Evolutionary conservation across 1,139 yeast species (phyloP), one percentile per base, ranked within the genome.

Genomic region (Yamadazyma sp.): DNA sequence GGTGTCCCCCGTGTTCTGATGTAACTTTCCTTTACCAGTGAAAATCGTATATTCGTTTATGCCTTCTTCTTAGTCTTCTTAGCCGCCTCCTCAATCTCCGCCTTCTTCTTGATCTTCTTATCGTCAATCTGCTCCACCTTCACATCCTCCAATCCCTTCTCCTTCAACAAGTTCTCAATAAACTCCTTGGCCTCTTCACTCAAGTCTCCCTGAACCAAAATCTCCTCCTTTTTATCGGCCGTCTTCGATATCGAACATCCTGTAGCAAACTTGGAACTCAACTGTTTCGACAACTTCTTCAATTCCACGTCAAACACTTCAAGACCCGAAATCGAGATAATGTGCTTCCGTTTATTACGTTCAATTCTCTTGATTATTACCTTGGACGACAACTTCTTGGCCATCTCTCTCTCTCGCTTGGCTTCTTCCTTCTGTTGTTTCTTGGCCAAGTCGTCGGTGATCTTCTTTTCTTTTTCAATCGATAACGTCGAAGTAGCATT

Each of bases 171-270:
- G 38, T 77, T 78, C 40, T 74, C 79, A 44, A 90, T 78, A 54
- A 85, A 86, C 12, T 70, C 85, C 56, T 85, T 94, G 17, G 92
- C 95, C 54, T 86, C 96, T 50, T 89, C 96, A 46, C 90, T 85
- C 33, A 90, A 94, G 61, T 92, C 98, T 52, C 98, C 98, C 66
- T 90, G 97, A 42, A 90, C 85, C 45, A 88, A 78, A 41, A 90
- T 80, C 56, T 90, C 97, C 47, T 90, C 97, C 57, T 85, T 86
- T 63, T 90, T 90, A 51, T 90, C 97, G 9, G 83, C 92, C 46
- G 83, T 85, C 65, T 90, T 90, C 7, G 90, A 82, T n/a, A 90
- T 96, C 31, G 94, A 81, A 18, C 97, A 94, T 34, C 98, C 98
- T 3, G 97, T 90, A 16, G 98, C 98, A 59, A 90, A 92, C 61